A percentile compares a stretch with the other conserved stretches of the same genome.
These are phyloP conservation scores for Ceratocystis colombiana DNA, from an alignment of 2,329 filamentous ascomycete species.

Conservation along the genomic window DNA sequence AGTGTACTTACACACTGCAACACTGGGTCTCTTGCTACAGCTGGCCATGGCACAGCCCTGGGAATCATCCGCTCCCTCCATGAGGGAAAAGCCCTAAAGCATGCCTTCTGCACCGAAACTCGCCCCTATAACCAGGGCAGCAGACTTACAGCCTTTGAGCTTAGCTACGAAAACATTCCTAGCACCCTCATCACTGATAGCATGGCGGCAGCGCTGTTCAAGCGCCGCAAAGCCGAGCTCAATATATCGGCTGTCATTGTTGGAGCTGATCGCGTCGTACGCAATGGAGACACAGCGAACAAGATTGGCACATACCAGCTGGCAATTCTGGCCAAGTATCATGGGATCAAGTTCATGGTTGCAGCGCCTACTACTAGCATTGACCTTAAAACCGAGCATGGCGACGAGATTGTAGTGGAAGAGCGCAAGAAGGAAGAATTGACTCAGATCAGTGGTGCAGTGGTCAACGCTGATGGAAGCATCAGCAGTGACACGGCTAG, in stretches of 20 bases:
- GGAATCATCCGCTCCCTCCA: constrained; percentile 84
- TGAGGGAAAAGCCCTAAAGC: constrained; percentile 53
- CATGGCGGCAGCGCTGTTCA: constrained; percentile 83
- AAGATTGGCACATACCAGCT: constrained; percentile 95
- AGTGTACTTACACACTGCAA: constrained; percentile 97
- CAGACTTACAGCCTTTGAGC: constrained; percentile 85
- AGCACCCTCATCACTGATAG: constrained; percentile 90
- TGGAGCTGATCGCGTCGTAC: constrained; percentile 86
- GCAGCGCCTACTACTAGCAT: constrained; percentile 92
- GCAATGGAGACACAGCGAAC: constrained; percentile 96
- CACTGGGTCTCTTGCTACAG: constrained; percentile 90
- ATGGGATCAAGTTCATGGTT: constrained; percentile 88
- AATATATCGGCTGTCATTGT: constrained; percentile 82
- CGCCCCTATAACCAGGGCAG: constrained; percentile 97
- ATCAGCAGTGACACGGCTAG: constrained; percentile 54
- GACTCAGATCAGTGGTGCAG: constrained; percentile 70
- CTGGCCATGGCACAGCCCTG: constrained; percentile 91
- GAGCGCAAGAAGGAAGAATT: constrained; percentile 73
- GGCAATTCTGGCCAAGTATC: constrained; percentile 77
- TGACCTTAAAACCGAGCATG: constrained; percentile 68
- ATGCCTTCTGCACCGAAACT: constrained; percentile 94
- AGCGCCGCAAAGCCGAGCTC: constrained; percentile 48
- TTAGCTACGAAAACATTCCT: constrained; percentile 88
- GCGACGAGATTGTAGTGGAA: constrained; percentile 78
- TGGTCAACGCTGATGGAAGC: constrained; percentile 52